These are phyloP conservation scores for Cystobasidium pallidum DNA, from an alignment of 1,284 basidiomycete species.

Conservation along the genomic window DNA sequence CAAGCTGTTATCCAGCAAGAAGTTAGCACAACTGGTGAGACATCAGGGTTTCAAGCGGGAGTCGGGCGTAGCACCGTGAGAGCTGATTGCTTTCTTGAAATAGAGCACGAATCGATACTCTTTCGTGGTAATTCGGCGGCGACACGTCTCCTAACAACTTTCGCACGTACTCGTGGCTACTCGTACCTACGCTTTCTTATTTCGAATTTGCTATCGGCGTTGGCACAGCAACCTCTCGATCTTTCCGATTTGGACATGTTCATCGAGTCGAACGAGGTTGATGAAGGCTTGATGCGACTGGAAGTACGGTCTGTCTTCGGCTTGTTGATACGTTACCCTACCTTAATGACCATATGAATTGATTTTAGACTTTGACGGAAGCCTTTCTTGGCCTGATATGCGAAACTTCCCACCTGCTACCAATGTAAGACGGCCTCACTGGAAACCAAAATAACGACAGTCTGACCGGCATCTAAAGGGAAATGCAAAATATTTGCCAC, in stretches of 20 bases:
- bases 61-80: too few species aligned
- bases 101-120: slow-evolving; percentile 75
- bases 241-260: slow-evolving; percentile 75
- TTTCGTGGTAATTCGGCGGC: slow-evolving; percentile 86
- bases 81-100: neutral
- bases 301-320: slow-evolving; percentile 64
- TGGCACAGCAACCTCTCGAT: slow-evolving; percentile 71
- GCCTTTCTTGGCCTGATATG: slow-evolving; percentile 76
- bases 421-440: slow-evolving; percentile 67
- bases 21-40: slow-evolving; percentile 74
- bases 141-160: slow-evolving; percentile 78
- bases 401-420: slow-evolving; percentile 70
- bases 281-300: slow-evolving; percentile 53
- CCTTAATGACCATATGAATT: neutral
- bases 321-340: slow-evolving; percentile 17
- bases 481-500: slow-evolving; percentile 83
- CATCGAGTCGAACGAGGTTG: slow-evolving; percentile 60
- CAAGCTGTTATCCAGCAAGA: slow-evolving; percentile 84
- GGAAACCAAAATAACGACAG: too few species aligned
- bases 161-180: slow-evolving; percentile 84
- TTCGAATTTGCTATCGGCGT: slow-evolving; percentile 72
- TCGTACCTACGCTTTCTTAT: slow-evolving; percentile 79
- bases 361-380: slow-evolving; percentile 73
- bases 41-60: too few species aligned
- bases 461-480: slow-evolving; percentile 60